Base-by-base conservation (phyloP, 2,329 filamentous ascomycete genomes). In the Colletotrichum viniferum region DNA sequence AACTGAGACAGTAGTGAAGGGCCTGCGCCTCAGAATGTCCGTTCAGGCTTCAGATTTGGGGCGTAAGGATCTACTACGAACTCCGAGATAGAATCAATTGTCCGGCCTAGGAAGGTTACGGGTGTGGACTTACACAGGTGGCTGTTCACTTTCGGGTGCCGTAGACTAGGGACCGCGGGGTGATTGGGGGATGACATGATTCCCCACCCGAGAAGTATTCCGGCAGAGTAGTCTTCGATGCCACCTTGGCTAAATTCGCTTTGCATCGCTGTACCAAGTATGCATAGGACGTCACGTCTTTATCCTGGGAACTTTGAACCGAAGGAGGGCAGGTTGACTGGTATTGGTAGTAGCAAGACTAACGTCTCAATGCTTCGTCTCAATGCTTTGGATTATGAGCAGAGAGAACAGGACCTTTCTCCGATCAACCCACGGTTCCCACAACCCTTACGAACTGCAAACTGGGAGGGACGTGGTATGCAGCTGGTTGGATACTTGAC, bases 271-370 rank as follows among this genome's bases (percentile, higher is more conserved):
- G 5, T 7, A 48, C 5, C 38, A 48, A 48, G 38, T n/a, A 48
- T 48, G 18, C 9, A 21, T 16, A 21, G 43, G 18, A 21, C n/a
- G 43, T 48, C 18, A 48, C 1, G 18, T 48, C 43, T 21, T 48
- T n/a, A 48, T 48, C n/a, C 3, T 13, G 10, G n/a, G 43, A 21
- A 21, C 0, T 48, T n/a, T 48, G 43, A 48, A 48, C 10, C 43
- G n/a, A 2, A 4, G n/a, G 0, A 48, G 10, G 5, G 38, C 38
- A n/a, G 18, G 0, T n/a, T 5, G 16, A 18, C 18, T 43, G 16
- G 8, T 8, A n/a, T 10, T 43, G 38, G 38, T 10, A 18, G 0
- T 2, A 38, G 38, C 2, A 18, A 43, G 38, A 43, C 38, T 10
- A n/a, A 43, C 1, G 18, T 43, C 18, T 18, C 18, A 43, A 10